These are phyloP conservation scores for Lachancea fermentati DNA, from an alignment of 805 yeast genomes.

Conservation along the genomic window DNA sequence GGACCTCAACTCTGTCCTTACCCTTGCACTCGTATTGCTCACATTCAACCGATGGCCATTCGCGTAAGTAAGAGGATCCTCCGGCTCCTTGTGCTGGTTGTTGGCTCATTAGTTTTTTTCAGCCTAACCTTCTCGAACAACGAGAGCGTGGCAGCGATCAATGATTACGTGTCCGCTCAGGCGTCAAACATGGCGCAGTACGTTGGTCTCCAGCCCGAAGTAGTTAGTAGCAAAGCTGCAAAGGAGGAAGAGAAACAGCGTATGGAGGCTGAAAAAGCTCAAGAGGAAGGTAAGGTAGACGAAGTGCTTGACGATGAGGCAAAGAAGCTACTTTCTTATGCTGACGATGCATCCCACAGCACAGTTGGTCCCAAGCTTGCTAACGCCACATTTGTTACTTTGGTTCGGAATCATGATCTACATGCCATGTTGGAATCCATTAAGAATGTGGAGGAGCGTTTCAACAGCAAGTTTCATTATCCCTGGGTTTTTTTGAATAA, in stretches of 20 bases:
- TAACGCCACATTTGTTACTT: slow-evolving; percentile 75
- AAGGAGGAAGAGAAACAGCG: slow-evolving; percentile 5
- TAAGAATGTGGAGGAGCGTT: slow-evolving; percentile 80
- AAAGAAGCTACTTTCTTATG: too few relatives aligned
- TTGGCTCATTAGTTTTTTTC: not conserved
- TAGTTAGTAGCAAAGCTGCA: not conserved
- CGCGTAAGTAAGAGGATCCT: slow-evolving; percentile 8
- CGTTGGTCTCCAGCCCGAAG: not conserved
- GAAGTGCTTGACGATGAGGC: slow-evolving; percentile 2
- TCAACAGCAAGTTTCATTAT: slow-evolving; percentile 72
- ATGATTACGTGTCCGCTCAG: not conserved
- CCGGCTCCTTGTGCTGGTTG: slow-evolving; percentile 1
- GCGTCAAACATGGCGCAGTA: not conserved
- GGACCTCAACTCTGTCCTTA: too few relatives aligned
- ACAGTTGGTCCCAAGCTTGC: not conserved
- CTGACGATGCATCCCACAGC: not conserved
- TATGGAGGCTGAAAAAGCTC: not conserved
- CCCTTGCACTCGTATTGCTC: not conserved
- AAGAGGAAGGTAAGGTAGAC: not conserved
- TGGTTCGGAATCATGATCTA: slow-evolving; percentile 74
- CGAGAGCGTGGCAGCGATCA: not conserved
- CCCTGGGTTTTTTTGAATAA: slow-evolving; percentile 97
- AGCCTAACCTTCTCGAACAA: slow-evolving; percentile 3
- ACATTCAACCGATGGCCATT: slow-evolving; percentile 3
- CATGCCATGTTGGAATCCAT: slow-evolving; percentile 58